Evolutionary conservation across 441 rosid genomes (phyloP).

Genomic region (Pelargonium exstipulatum): DNA sequence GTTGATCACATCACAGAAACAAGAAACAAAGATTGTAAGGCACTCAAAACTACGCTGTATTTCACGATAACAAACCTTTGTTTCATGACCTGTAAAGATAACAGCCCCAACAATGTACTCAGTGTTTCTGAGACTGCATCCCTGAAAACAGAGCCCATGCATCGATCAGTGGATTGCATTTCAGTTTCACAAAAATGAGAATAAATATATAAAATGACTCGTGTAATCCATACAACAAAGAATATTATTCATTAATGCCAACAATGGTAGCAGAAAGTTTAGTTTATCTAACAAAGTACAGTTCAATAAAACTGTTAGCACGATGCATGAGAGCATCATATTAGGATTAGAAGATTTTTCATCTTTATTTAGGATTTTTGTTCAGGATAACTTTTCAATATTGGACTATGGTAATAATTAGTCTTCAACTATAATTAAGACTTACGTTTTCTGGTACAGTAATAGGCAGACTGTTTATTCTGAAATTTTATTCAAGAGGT

Average conservation of each 20-base stretch:
- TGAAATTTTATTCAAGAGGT: too few species aligned
- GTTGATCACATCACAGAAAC: conserved; percentile 1
- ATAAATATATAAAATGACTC: conserved; percentile 1
- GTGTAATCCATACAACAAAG: conserved; percentile 1
- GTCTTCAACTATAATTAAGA: too few species aligned
- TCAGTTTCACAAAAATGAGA: conserved; percentile 7
- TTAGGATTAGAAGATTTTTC: neutral
- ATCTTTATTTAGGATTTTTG: too few species aligned
- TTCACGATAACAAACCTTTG: conserved; percentile 59
- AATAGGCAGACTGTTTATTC: too few species aligned
- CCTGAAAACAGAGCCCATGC: conserved; percentile 46
- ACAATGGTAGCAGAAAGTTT: neutral
- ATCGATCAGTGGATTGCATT: conserved; percentile 17
- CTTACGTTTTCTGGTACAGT: too few species aligned
- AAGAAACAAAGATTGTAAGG: neutral
- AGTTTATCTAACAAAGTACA: neutral
- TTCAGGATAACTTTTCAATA: too few species aligned
- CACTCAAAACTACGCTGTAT: neutral
- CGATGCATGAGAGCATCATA: neutral
- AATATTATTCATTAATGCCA: neutral
- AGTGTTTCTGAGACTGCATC: conserved; percentile 98
- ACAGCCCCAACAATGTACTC: conserved; percentile 77
- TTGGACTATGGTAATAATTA: too few species aligned
- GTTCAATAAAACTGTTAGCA: neutral
- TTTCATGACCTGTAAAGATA: conserved; percentile 86